These are phyloP conservation scores for Trypethelium eluteriae DNA, from an alignment of 495 filamentous ascomycete genomes.

Conservation along the genomic window DNA sequence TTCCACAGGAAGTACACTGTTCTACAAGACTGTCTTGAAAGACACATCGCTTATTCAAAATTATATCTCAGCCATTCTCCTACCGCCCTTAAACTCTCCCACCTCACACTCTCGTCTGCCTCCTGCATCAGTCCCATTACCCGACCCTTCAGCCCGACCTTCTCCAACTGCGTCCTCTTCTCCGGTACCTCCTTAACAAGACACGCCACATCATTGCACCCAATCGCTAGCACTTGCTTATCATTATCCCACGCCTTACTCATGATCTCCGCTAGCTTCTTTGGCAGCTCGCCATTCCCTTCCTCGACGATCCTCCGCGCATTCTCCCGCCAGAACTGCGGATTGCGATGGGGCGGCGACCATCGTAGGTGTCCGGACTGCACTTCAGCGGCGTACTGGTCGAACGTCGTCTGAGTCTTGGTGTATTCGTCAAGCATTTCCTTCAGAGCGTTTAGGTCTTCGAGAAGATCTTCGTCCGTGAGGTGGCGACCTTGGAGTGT, in stretches of 20 bases:
- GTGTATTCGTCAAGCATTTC: conserved; percentile 87
- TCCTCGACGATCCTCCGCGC: conserved; percentile 86
- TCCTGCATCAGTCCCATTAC: conserved; percentile 97
- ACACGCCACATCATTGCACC: conserved; percentile 85
- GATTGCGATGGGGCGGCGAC: conserved; percentile 89
- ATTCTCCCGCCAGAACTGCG: conserved; percentile 90
- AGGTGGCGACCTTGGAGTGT: conserved; percentile 73
- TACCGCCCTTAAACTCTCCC: conserved; percentile 89
- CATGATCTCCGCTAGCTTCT: conserved; percentile 81
- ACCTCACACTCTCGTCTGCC: conserved; percentile 79
- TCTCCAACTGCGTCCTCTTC: conserved; percentile 73
- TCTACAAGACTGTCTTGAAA: background rate
- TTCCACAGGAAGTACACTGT: background rate
- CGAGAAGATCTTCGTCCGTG: conserved; percentile 78
- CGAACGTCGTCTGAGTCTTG: conserved; percentile 92
- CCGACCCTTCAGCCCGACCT: conserved; percentile 77
- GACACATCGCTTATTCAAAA: conserved; percentile 19
- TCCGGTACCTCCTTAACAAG: conserved; percentile 89
- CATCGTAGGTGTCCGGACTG: conserved; percentile 84
- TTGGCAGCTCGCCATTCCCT: conserved; percentile 67
- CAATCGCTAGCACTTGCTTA: conserved; percentile 92
- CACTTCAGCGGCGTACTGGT: conserved; percentile 87
- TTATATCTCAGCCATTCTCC: conserved; percentile 89
- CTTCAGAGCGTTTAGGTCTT: conserved; percentile 68
- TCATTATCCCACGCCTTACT: conserved; percentile 80